Evolutionary conservation across 225 moss, liverwort and hornwort genomes (phyloP).

Genomic region (Bryoerythrophyllum caledonicum): DNA sequence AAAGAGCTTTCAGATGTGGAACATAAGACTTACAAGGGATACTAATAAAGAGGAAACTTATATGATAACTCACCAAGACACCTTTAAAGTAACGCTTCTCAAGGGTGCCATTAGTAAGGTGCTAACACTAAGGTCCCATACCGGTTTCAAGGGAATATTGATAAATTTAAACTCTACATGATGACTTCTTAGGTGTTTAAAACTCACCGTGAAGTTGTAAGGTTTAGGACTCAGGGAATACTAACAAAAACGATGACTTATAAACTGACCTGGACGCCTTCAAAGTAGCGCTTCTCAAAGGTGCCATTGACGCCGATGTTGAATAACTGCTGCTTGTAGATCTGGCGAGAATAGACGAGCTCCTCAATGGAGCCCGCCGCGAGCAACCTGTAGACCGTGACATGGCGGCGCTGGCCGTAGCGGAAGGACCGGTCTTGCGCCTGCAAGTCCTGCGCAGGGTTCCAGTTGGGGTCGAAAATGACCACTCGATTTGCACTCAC

Average conservation of each 20-base stretch:
- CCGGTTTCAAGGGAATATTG: too few relatives aligned
- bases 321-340: constrained; percentile 97
- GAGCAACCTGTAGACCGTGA: constrained; percentile 85
- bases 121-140: too few relatives aligned
- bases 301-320: constrained; percentile 85
- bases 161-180: too few relatives aligned
- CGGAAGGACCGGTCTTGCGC: constrained; percentile 98
- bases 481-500: constrained; percentile 95
- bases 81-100: constrained; percentile 99
- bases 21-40: not conserved
- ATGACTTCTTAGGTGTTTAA: too few relatives aligned
- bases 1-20: not conserved
- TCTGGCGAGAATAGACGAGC: constrained; percentile 92
- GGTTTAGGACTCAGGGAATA: not conserved
- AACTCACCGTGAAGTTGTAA: too few relatives aligned
- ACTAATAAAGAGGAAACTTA: too few relatives aligned
- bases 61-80: constrained; percentile 51
- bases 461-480: constrained; percentile 98
- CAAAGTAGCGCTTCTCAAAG: constrained; percentile 94
- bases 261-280: constrained; percentile 85
- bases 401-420: constrained; percentile 83
- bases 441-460: constrained; percentile 95
- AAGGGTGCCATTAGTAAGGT: constrained; percentile 40
- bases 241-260: not conserved
- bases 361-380: constrained; percentile 94